Evolutionary conservation across 139 green algal species (phyloP).

Genomic region (Picochlorum sp.): DNA sequence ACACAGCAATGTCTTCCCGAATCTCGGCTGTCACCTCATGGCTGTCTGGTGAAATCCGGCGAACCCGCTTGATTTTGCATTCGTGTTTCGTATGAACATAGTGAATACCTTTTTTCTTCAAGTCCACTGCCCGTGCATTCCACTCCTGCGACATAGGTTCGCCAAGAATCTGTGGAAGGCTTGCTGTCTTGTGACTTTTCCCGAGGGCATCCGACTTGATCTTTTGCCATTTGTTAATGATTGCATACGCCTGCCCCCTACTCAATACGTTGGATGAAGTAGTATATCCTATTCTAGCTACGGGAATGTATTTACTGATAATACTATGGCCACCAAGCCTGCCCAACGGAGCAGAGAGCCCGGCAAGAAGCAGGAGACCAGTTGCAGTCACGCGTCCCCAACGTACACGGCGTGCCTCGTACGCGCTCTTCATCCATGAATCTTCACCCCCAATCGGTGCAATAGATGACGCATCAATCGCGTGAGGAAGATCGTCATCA

Average conservation of each 20-base stretch:
- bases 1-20: conserved; percentile 15
- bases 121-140: conserved; percentile 10
- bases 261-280: background rate
- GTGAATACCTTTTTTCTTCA: conserved; percentile 24
- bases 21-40: conserved; percentile 12
- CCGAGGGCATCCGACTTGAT: conserved; percentile 18
- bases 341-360: background rate
- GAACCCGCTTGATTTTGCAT: conserved; percentile 14
- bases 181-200: conserved; percentile 2
- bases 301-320: background rate
- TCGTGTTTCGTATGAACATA: conserved; percentile 25
- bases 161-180: conserved; percentile 7
- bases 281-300: background rate
- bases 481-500: conserved; percentile 9
- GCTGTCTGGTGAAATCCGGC: background rate
- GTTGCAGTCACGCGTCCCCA: conserved; percentile 19
- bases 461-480: conserved; percentile 9
- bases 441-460: conserved; percentile 18
- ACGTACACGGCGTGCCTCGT: conserved; percentile 1
- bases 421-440: conserved; percentile 12
- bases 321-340: conserved; percentile 2
- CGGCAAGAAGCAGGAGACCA: conserved; percentile 8
- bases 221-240: conserved; percentile 13
- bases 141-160: conserved; percentile 22
- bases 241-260: background rate